These are phyloP conservation scores for Pestalotiopsis sp. DNA, from an alignment of 2,329 filamentous ascomycete genomes.

Conservation along the genomic window DNA sequence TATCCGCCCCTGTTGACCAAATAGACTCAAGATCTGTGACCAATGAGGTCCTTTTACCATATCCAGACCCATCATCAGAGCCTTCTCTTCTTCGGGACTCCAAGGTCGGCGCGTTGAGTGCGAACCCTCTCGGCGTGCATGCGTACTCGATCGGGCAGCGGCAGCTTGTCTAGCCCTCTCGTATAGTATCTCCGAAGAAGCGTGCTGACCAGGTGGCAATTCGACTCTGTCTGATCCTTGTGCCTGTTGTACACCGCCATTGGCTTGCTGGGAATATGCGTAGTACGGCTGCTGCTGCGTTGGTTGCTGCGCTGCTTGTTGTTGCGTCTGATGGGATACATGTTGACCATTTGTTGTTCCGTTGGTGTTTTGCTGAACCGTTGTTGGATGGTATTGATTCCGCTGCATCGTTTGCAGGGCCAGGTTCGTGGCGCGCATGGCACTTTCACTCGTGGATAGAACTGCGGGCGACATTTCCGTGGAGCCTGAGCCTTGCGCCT, in stretches of 20 bases:
- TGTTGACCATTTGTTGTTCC: conserved; percentile 1
- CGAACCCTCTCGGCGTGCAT: conserved; percentile 58
- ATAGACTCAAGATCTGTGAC: conserved; percentile 87
- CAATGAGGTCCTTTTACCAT: conserved; percentile 90
- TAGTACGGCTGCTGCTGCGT: conserved; percentile 14
- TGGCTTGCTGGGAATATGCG: background rate
- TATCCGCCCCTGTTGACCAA: conserved; percentile 77
- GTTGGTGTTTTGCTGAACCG: conserved; percentile 30
- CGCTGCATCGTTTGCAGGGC: conserved; percentile 36
- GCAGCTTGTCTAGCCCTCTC: conserved; percentile 63
- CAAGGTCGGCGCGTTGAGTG: conserved; percentile 75
- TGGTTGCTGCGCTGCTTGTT: conserved; percentile 26
- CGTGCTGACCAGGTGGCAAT: conserved; percentile 60
- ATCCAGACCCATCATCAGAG: conserved; percentile 85
- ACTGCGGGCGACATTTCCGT: conserved; percentile 32
- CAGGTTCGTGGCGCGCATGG: conserved; percentile 33
- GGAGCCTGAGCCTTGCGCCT: conserved; percentile 27
- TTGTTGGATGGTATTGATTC: conserved; percentile 35
- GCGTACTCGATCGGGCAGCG: conserved; percentile 57
- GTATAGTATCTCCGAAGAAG: conserved; percentile 58
- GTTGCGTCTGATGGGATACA: background rate
- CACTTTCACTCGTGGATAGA: conserved; percentile 33
- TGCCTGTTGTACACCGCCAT: conserved; percentile 1
- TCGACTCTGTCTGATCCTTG: conserved; percentile 19
- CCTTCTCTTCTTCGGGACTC: conserved; percentile 88